Conservation (phyloP, 495 filamentous ascomycete genomes). For the Penicillium waksmanii region DNA sequence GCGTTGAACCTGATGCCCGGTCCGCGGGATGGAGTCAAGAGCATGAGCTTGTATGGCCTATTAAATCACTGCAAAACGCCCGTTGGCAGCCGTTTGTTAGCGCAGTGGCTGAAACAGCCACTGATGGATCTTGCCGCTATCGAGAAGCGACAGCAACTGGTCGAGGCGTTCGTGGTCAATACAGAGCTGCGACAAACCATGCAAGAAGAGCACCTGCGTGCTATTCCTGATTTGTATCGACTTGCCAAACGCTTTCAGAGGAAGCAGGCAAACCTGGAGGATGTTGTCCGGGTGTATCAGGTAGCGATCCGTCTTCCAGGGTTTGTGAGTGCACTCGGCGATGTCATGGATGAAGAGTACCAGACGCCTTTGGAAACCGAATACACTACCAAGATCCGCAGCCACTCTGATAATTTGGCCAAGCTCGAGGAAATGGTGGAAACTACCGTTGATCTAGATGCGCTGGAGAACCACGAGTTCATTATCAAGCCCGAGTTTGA, state of each 20-base stretch:
- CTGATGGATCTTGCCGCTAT: conserved; percentile 92
- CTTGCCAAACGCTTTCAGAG: conserved; percentile 93
- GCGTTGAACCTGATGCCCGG: conserved; percentile 98
- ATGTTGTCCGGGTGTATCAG: conserved; percentile 94
- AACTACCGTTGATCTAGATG: conserved; percentile 95
- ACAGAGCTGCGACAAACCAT: conserved; percentile 95
- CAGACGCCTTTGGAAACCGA: conserved; percentile 83
- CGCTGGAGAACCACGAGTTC: conserved; percentile 95
- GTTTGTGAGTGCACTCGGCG: conserved; percentile 86
- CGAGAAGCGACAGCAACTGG: conserved; percentile 87
- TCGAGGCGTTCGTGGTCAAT: conserved; percentile 92
- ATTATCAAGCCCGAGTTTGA: conserved; percentile 99
- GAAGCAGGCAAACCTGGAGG: conserved; percentile 86
- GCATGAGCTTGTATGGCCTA: conserved; percentile 94
- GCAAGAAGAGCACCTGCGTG: conserved; percentile 95
- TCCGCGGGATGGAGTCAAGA: conserved; percentile 89
- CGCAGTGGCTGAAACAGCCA: conserved; percentile 98
- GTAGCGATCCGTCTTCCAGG: conserved; percentile 89
- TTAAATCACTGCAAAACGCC: conserved; percentile 98
- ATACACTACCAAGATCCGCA: conserved; percentile 81
- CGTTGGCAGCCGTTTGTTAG: conserved; percentile 83
- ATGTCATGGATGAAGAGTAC: conserved; percentile 94
- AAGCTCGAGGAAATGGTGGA: conserved; percentile 98
- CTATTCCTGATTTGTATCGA: conserved; percentile 92
- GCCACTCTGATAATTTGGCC: conserved; percentile 75